phyloP scores from a whole-genome alignment of 176 grass and related monocot species.

The Puccinellia tenuiflora region DNA sequence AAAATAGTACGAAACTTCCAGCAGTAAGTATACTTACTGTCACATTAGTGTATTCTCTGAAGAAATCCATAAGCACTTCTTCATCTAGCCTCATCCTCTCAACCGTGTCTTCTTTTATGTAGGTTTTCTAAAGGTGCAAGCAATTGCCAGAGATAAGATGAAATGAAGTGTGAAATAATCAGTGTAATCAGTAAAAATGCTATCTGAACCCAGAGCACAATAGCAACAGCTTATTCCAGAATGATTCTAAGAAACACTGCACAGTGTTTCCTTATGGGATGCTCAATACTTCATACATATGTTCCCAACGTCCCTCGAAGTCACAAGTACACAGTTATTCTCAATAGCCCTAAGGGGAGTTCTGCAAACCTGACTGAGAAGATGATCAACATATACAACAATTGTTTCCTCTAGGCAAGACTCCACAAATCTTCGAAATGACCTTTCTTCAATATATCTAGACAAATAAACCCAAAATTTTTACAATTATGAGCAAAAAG shows the following conservation, averaged over 20 bases:
- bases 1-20: conserved; percentile 21
- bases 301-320: not conserved
- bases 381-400: conserved; percentile 88
- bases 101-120: conserved; percentile 86
- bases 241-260: conserved; percentile 4
- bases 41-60: conserved; percentile 78
- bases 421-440: conserved; percentile 96
- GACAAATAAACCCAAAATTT: not conserved
- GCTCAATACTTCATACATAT: not conserved
- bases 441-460: conserved; percentile 97
- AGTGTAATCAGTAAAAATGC: not conserved
- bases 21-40: conserved; percentile 66
- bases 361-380: conserved; percentile 79
- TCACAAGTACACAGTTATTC: not conserved
- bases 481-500: conserved; percentile 17
- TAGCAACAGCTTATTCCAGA: not conserved
- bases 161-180: not conserved
- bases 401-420: conserved; percentile 95
- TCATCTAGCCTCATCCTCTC: conserved; percentile 95
- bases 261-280: not conserved
- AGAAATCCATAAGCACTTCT: conserved; percentile 99
- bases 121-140: conserved; percentile 53
- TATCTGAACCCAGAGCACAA: conserved; percentile 5
- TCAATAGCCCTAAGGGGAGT: conserved; percentile 5
- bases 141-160: not conserved